Base-by-base conservation (phyloP, 1,139 yeast species). In the Sugiyamaella paludigena region DNA sequence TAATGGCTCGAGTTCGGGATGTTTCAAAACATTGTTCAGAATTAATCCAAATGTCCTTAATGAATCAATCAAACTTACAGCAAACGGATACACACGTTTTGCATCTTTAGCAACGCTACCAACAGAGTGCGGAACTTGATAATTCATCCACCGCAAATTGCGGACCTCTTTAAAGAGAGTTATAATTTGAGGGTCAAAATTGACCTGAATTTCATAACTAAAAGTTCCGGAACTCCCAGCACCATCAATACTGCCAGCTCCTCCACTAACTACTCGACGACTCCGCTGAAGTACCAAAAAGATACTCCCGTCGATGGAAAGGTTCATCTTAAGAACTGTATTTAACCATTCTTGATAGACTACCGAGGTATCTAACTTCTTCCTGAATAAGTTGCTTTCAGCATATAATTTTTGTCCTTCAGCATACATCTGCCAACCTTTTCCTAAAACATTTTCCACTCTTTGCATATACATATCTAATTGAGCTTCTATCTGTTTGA, bases 341-440 rank as follows among this genome's bases (percentile, higher is more conserved):
- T 26, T 48, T 31, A 76, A 48, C 92, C 95, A 87, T 2, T 64
- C 60, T 0, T 71, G 67, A 53, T 75, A 78, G 0, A 76, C 57
- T 0, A 60, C 52, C 5, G 73, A 67, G 0, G 81, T 65, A 46
- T 82, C 72, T 10, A 82, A 67, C 41, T 73, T 77, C 19, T 72
- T 67, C 13, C 73, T 60, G 40, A 85, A 70, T 1, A 70, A 66
- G 1, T 63, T 59, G 12, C 81, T 73, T 51, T 81, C 87, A 1
- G 73, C 64, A 12, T 75, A 72, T 1, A 91, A 76, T 54, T 77
- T 79, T 47, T 75, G 77, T 0, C 96, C 97, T 43, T 84, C 83
- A 0, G 91, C 81, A 58, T 83, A 87, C 38, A 79, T 74, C 43
- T 70, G 72, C 97, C 97, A 91, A 29, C 83, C 84, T 11, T 71